Evolutionary conservation across 176 grass and related monocot genomes (phyloP).

Genomic region (Melocanna baccifera): DNA sequence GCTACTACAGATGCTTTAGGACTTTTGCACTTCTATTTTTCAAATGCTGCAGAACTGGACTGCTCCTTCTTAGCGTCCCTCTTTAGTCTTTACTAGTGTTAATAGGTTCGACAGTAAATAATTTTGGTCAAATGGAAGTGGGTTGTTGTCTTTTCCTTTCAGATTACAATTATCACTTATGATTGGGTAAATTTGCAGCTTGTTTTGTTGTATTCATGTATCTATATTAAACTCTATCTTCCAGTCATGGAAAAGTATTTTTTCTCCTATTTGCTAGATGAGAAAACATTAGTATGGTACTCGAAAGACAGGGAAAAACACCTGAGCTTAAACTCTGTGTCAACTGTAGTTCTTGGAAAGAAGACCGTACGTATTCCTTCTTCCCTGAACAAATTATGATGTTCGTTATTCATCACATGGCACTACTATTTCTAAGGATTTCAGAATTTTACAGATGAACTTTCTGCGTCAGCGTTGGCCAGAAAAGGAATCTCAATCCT

Average conservation of each 20-base stretch:
- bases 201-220: neutral
- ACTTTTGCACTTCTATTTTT: neutral
- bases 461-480: conserved; percentile 69
- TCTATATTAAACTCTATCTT: neutral
- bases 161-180: neutral
- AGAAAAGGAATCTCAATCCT: conserved; percentile 77
- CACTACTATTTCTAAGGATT: conserved; percentile 12
- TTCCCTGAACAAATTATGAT: neutral
- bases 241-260: neutral
- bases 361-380: conserved; percentile 59
- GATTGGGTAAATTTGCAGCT: neutral
- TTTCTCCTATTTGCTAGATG: conserved; percentile 58
- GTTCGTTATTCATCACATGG: neutral
- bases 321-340: conserved; percentile 60
- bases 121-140: neutral
- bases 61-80: neutral
- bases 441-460: conserved; percentile 56
- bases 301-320: conserved; percentile 80
- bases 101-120: conserved; percentile 1
- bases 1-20: neutral
- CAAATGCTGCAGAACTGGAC: neutral
- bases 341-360: conserved; percentile 67
- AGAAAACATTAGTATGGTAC: conserved; percentile 82
- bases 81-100: neutral
- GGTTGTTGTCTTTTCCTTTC: neutral